Evolutionary conservation across 108 stramenopile genomes (phyloP), one percentile per base, ranked within the genome.

Genomic region (Nitzschia sp.): DNA sequence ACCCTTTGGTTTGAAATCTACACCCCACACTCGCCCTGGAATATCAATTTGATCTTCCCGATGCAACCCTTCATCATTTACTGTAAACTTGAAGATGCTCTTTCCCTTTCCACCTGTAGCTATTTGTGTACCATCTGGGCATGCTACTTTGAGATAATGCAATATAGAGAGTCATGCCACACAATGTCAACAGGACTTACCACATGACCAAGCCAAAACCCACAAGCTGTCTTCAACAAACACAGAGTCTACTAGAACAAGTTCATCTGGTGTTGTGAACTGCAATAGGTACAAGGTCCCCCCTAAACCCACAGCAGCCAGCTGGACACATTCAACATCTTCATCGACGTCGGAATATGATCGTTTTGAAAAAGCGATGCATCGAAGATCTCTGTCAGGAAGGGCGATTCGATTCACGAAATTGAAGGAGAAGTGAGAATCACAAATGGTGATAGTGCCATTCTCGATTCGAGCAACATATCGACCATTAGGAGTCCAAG

Each of bases 171-270:
- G n/a, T n/a, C n/a, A 21, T 15, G 38, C 7, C 22, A 0, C 15
- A 58, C 1, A 3, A 58, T 58, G n/a, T 1, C 29, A 21, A 1
- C 29, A 11, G 2, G 12, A 39, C 57, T 2, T 40, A 58, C 57
- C 57, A n/a, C n/a, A 2, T 37, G 57, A 66, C 77, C 77, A 78
- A 0, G 57, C 57, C 12, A 78, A 41, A 10, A 29, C 51, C 77
- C 63, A 59, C 37, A 78, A 17, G 19, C 53, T 53, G 12, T 51
- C 55, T 60, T 78, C 74, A 22, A 75, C 56, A n/a, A 59, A 26
- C 5, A 67, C 39, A n/a, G 50, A 22, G 3, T 63, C 39, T 12
- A 72, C 21, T 8, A 59, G 1, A 24, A 57, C 15, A 25, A 57
- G 9, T 3, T 19, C 29, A 15, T 17, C 26, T 12, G 57, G 39